Evolutionary conservation across 371 early-diverging fungal genomes (phyloP).

Genomic region (Rhizopus microsporus): DNA sequence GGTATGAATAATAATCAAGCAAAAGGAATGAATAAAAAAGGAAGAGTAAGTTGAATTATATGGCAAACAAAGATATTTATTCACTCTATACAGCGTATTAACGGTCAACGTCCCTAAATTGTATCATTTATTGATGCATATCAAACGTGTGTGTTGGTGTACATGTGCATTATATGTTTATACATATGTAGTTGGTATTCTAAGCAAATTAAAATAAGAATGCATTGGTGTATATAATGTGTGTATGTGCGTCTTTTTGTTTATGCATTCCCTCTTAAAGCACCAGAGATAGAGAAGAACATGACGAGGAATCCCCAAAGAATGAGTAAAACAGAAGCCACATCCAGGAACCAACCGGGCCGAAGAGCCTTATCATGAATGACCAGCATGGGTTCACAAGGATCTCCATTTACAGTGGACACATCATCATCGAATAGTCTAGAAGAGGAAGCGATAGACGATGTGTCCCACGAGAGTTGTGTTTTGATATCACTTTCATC

Average conservation of each 20-base stretch:
- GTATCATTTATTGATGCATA: background rate
- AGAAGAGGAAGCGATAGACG: constrained; percentile 23
- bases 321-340: constrained; percentile 33
- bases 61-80: background rate
- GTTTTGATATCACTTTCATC: constrained; percentile 24
- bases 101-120: constrained; percentile 5
- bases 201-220: background rate
- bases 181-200: no score
- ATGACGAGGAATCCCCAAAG: constrained; percentile 43
- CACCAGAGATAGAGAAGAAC: constrained; percentile 34
- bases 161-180: no score
- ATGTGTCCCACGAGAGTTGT: constrained; percentile 20
- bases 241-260: constrained; percentile 2
- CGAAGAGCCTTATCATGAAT: constrained; percentile 4
- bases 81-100: constrained; percentile 7
- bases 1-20: constrained; percentile 23
- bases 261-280: constrained; percentile 11
- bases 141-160: no score
- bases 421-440: constrained; percentile 26
- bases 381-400: background rate
- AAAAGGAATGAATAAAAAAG: constrained; percentile 19
- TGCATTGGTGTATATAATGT: background rate
- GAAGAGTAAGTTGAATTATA: constrained; percentile 23
- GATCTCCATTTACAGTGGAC: constrained; percentile 25
- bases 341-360: constrained; percentile 27